Base-by-base conservation (phyloP, 78 protist genomes). In the Dictyostelium purpureum region DNA sequence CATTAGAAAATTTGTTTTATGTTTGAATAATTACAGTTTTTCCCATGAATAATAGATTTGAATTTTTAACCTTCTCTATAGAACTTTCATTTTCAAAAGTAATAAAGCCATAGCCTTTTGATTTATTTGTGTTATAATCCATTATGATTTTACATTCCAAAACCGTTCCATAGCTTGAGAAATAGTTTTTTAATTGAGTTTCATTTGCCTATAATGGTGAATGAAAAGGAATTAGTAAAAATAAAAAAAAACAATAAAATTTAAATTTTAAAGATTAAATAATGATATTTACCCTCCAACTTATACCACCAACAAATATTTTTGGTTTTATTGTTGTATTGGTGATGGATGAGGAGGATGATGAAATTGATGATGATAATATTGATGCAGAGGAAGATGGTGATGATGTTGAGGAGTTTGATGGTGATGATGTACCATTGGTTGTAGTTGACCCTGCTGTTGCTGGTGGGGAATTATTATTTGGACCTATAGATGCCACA, bases 21-120 rank as follows among this genome's bases (percentile, higher is more conserved):
- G n/a, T n/a, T n/a, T n/a, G n/a, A n/a, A n/a, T n/a, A n/a, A n/a
- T 74, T 79, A 82, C 90, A 82, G 51, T 70, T 70, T 82, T 82
- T 26, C 90, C 90, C 90, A 82, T 82, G 56, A 56, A 82, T 26
- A 42, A n/a, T 19, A 82, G 19, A 40, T 43, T 82, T 21, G 78
- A 31, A 70, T 24, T 26, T 42, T 73, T 82, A 54, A 82, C 79
- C 56, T 56, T 82, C 7, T 38, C 47, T 14, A 70, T 61, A 54
- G 79, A 52, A 5, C 70, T 79, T 82, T 82, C 80, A 40, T 82
- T 43, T 40, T 51, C 56, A 70, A 82, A 82, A 24, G 90, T 82
- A 38, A 82, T 42, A 40, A 82, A 82, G 18, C 90, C 90, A 70
- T 82, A 82, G 14, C 90, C 90, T 38, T 82, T 82, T n/a, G 90